Percentiles rank a stretch among this genome's conserved stretches.
Conservation (phyloP, 2,329 filamentous ascomycete genomes). For the Pseudonectria foliicola region DNA sequence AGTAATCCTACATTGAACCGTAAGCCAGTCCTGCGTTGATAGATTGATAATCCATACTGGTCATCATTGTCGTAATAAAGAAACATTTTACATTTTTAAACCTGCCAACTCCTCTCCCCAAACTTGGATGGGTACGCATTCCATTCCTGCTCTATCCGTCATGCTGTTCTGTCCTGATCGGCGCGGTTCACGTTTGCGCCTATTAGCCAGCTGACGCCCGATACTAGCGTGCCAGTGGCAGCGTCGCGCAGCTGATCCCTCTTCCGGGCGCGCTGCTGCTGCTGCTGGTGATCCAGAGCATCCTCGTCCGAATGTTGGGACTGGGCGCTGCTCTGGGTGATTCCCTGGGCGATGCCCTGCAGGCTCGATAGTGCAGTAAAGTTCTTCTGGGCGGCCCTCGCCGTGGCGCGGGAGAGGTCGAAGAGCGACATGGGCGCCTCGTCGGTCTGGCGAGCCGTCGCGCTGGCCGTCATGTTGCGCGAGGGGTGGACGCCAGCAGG, state of each 20-base stretch:
- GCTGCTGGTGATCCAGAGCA: slow-evolving; percentile 17
- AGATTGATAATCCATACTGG: too few species aligned
- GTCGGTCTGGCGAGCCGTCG: slow-evolving; percentile 33
- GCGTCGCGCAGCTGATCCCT: slow-evolving; percentile 64
- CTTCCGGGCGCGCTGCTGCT: slow-evolving; percentile 49
- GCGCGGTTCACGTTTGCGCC: slow-evolving; percentile 39
- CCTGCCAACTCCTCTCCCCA: too few species aligned
- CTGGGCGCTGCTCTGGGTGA: slow-evolving; percentile 5
- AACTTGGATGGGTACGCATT: neutral
- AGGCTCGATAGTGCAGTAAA: slow-evolving; percentile 49
- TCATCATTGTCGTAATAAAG: too few species aligned
- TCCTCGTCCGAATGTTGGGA: slow-evolving; percentile 19
- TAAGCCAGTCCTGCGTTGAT: too few species aligned
- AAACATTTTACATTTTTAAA: too few species aligned
- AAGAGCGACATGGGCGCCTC: slow-evolving; percentile 60
- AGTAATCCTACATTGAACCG: too few species aligned
- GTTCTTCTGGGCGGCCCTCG: slow-evolving; percentile 51
- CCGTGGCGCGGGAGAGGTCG: slow-evolving; percentile 55
- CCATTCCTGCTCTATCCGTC: neutral
- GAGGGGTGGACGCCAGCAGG: slow-evolving; percentile 18
- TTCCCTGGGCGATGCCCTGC: slow-evolving; percentile 25
- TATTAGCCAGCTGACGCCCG: slow-evolving; percentile 61
- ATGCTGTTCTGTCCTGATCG: slow-evolving; percentile 2
- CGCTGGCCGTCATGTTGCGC: slow-evolving; percentile 28
- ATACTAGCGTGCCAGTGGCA: slow-evolving; percentile 59